Conservation (phyloP, 768 basidiomycete genomes). For the Favolaschia claudopus region DNA sequence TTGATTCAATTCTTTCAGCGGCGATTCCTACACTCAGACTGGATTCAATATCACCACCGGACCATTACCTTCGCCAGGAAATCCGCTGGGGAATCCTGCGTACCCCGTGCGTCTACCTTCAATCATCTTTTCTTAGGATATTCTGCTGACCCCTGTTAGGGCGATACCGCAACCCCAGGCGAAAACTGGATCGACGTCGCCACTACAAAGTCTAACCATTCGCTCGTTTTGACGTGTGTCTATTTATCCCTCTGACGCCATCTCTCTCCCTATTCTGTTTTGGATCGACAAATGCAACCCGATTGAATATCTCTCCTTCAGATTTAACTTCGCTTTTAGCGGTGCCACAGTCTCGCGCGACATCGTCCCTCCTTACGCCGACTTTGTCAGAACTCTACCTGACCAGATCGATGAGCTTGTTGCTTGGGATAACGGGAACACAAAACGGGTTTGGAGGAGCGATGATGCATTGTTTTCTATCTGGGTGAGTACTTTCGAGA, state of each 20-base stretch:
- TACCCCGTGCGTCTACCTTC: conserved; percentile 32
- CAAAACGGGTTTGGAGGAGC: conserved; percentile 43
- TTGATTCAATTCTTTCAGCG: conserved; percentile 27
- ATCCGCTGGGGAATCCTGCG: conserved; percentile 46
- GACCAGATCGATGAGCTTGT: conserved; percentile 53
- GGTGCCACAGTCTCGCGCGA: conserved; percentile 40
- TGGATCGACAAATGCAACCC: no score
- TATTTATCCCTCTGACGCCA: no score
- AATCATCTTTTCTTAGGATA: background rate
- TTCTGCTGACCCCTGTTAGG: no score
- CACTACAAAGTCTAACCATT: conserved; percentile 43
- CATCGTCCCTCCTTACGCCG: conserved; percentile 45
- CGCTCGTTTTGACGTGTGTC: conserved; percentile 46
- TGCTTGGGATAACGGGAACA: conserved; percentile 35
- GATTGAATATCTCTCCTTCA: conserved; percentile 1
- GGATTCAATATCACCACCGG: conserved; percentile 37
- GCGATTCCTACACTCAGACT: conserved; percentile 48
- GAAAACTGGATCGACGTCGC: conserved; percentile 47
- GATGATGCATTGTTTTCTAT: conserved; percentile 49
- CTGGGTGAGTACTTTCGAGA: no score
- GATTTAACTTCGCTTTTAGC: conserved; percentile 48
- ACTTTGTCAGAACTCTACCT: conserved; percentile 43
- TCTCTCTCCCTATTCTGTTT: no score
- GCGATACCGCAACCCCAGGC: conserved; percentile 45
- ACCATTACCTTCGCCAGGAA: conserved; percentile 37